phyloP scores from a whole-genome alignment of 306 rosid genomes.

The Ammopiptanthus mongolicus region DNA sequence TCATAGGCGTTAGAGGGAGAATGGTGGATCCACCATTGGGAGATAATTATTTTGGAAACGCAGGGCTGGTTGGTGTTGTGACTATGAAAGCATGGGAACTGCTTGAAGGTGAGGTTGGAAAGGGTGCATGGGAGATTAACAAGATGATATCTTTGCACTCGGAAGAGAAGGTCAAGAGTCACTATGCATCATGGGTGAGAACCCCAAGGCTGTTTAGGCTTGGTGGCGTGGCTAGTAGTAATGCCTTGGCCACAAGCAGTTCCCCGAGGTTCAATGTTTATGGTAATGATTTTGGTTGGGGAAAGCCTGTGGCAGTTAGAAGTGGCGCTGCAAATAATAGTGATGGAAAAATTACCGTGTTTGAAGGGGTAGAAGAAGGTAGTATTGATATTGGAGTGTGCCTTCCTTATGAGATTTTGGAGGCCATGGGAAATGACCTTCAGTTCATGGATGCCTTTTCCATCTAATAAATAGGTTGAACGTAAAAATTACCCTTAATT shows the following conservation, averaged over 20 bases:
- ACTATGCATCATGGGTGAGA: slow-evolving; percentile 28
- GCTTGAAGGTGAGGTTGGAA: slow-evolving; percentile 18
- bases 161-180: background rate
- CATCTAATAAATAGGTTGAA: background rate
- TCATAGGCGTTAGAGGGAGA: slow-evolving; percentile 15
- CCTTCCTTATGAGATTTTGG: slow-evolving; percentile 23
- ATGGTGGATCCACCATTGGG: slow-evolving; percentile 11
- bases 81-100: slow-evolving; percentile 26
- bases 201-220: background rate
- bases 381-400: slow-evolving; percentile 40
- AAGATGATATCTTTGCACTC: slow-evolving; percentile 19
- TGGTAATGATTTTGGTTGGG: slow-evolving; percentile 45
- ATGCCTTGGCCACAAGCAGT: slow-evolving; percentile 11
- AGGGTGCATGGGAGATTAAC: slow-evolving; percentile 36
- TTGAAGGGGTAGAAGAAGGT: slow-evolving; percentile 37
- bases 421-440: slow-evolving; percentile 28
- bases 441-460: slow-evolving; percentile 12
- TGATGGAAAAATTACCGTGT: slow-evolving; percentile 27
- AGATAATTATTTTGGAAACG: slow-evolving; percentile 33
- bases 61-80: background rate
- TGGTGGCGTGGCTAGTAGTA: rapidly evolving
- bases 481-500: background rate
- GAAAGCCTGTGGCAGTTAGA: slow-evolving; percentile 34
- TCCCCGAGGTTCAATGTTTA: slow-evolving; percentile 44
- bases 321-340: slow-evolving; percentile 28